These are phyloP conservation scores for Ramaria rubella DNA, from an alignment of 768 basidiomycete species.

Conservation along the genomic window DNA sequence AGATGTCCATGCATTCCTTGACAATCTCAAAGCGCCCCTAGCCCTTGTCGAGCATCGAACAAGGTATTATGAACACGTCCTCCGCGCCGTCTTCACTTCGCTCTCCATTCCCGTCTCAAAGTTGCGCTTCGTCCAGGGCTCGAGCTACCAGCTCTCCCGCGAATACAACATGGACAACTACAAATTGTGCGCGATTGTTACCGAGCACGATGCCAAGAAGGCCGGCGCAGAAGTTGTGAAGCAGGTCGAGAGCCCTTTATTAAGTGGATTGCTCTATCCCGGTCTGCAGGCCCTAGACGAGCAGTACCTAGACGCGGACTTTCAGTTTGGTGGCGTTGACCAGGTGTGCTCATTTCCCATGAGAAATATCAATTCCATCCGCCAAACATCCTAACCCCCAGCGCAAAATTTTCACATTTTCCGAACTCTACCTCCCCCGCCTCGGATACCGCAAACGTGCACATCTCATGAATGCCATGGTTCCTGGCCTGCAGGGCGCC, in stretches of 20 bases:
- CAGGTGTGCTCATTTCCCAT: constrained; percentile 51
- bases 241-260: constrained; percentile 84
- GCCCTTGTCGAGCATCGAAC: constrained; percentile 85
- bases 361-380: neutral
- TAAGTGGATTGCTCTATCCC: constrained; percentile 92
- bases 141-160: constrained; percentile 83
- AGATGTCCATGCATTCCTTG: constrained; percentile 97
- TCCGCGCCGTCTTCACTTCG: constrained; percentile 77
- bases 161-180: constrained; percentile 97
- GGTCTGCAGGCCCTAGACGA: constrained; percentile 96
- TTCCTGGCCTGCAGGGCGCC: constrained; percentile 87
- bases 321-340: constrained; percentile 97
- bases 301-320: constrained; percentile 91
- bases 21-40: constrained; percentile 92
- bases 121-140: constrained; percentile 81
- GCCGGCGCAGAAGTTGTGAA: constrained; percentile 99
- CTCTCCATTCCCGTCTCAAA: constrained; percentile 86
- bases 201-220: constrained; percentile 96
- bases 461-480: constrained; percentile 98
- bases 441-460: constrained; percentile 92
- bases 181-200: constrained; percentile 82
- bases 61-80: constrained; percentile 81
- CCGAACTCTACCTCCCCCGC: constrained; percentile 89
- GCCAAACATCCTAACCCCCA: constrained; percentile 23
- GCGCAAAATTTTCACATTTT: constrained; percentile 99